Evolutionary conservation across 345 rosid species (phyloP).

Genomic region (Erodium maritimum): DNA sequence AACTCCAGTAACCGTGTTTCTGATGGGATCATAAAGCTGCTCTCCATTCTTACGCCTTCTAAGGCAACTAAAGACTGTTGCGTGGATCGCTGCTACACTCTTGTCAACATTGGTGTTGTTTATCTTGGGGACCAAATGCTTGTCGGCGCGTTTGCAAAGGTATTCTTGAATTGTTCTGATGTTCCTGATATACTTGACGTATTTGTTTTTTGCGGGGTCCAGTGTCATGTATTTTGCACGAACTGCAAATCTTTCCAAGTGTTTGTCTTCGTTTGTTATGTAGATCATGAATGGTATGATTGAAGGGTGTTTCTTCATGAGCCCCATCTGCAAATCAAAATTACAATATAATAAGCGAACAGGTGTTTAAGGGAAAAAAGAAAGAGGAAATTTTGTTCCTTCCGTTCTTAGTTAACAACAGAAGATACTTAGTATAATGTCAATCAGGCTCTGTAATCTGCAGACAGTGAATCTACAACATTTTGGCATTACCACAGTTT

Average conservation of each 20-base stretch:
- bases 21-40: conserved; percentile 65
- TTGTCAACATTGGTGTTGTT: conserved; percentile 93
- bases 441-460: too few relatives aligned
- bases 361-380: conserved; percentile 1
- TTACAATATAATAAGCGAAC: conserved; percentile 1
- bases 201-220: conserved; percentile 92
- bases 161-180: conserved; percentile 94
- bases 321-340: conserved; percentile 68
- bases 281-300: conserved; percentile 94
- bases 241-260: conserved; percentile 93
- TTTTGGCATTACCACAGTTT: too few relatives aligned
- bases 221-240: conserved; percentile 98
- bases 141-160: conserved; percentile 86
- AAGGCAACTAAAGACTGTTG: conserved; percentile 84
- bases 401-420: too few relatives aligned
- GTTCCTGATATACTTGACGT: conserved; percentile 83
- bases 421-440: too few relatives aligned
- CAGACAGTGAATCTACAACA: too few relatives aligned
- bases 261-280: conserved; percentile 89
- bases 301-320: conserved; percentile 98
- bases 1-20: conserved; percentile 62
- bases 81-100: conserved; percentile 98
- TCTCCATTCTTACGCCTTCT: conserved; percentile 84
- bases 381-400: background rate
- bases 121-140: conserved; percentile 91